These are phyloP conservation scores for Quercus dentata DNA, from an alignment of 306 rosid species.

Conservation along the genomic window DNA sequence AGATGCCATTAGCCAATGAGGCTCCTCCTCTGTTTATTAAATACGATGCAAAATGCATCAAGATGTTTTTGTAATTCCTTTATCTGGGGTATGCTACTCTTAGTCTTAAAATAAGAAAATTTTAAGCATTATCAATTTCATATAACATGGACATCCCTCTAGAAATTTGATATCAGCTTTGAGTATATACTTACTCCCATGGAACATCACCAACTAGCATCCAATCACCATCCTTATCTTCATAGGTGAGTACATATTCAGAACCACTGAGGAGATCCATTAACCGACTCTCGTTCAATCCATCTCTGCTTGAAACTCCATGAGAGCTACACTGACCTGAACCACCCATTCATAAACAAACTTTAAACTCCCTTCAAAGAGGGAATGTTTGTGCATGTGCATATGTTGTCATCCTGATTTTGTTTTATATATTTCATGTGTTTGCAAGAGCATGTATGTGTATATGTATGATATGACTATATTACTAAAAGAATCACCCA, in stretches of 20 bases:
- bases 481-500: neutral
- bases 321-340: constrained; percentile 83
- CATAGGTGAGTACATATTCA: constrained; percentile 93
- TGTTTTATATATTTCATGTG: neutral
- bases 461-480: neutral
- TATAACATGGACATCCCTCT: neutral
- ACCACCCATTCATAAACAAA: constrained; percentile 21
- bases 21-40: neutral
- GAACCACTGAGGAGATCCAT: constrained; percentile 93
- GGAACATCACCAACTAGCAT: constrained; percentile 99
- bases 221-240: constrained; percentile 97
- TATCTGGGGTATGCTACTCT: neutral
- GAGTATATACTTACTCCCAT: constrained; percentile 73
- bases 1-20: no score
- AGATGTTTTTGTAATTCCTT: neutral
- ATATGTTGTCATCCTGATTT: neutral
- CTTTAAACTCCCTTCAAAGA: constrained; percentile 1
- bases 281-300: constrained; percentile 65
- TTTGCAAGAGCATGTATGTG: neutral
- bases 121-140: neutral
- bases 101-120: neutral
- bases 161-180: neutral
- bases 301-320: constrained; percentile 58
- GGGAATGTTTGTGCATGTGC: neutral
- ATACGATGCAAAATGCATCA: neutral